These are phyloP conservation scores for Daedaleopsis nitida DNA, from an alignment of 768 basidiomycete genomes.

Conservation along the genomic window DNA sequence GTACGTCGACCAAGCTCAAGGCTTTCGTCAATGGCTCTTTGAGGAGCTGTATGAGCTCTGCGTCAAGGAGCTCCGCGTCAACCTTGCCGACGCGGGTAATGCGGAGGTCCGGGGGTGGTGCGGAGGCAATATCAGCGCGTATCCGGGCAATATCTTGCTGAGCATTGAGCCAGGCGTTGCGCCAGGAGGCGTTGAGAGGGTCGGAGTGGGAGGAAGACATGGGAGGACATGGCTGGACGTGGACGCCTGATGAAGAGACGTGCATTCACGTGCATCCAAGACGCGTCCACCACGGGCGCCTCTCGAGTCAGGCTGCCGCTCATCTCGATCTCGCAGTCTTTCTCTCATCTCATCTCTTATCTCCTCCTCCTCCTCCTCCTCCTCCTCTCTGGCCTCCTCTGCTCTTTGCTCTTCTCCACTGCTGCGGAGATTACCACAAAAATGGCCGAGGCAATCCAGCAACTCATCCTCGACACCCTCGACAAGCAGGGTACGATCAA, in stretches of 20 bases:
- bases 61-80: conserved; percentile 88
- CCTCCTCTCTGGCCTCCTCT: background rate
- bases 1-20: conserved; percentile 65
- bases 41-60: conserved; percentile 80
- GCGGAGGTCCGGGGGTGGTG: conserved; percentile 41
- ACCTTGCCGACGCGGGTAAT: conserved; percentile 85
- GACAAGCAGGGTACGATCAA: conserved; percentile 54
- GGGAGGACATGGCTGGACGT: conserved; percentile 12
- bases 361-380: background rate
- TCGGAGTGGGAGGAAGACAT: conserved; percentile 20
- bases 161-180: conserved; percentile 65
- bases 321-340: conserved; percentile 14
- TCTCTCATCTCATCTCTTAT: conserved; percentile 2
- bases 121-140: conserved; percentile 39
- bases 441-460: conserved; percentile 82
- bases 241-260: conserved; percentile 9
- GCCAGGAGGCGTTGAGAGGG: conserved; percentile 41
- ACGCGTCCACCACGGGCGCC: conserved; percentile 17
- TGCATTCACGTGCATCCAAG: conserved; percentile 16
- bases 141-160: conserved; percentile 56
- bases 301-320: conserved; percentile 17
- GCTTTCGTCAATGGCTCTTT: conserved; percentile 81
- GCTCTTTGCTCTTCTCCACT: background rate
- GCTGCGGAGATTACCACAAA: background rate
- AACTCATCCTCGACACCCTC: conserved; percentile 76